Conservation (phyloP, 1,139 yeast genomes). For the Yamadazyma epiphylla region DNA sequence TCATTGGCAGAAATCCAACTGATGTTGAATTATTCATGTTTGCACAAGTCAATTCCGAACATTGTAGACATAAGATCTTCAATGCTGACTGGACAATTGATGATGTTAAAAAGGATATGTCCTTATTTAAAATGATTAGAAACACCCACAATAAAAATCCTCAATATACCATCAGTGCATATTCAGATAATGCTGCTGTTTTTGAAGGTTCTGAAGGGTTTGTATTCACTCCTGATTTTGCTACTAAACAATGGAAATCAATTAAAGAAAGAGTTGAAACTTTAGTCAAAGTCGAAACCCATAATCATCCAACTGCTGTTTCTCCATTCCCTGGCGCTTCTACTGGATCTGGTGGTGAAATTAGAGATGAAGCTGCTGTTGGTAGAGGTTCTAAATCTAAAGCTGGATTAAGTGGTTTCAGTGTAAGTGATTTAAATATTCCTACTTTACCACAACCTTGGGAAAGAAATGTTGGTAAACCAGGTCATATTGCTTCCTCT, state of each 20-base stretch:
- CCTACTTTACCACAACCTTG: slow-evolving; percentile 90
- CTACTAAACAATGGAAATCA: slow-evolving; percentile 69
- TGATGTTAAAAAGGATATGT: slow-evolving; percentile 64
- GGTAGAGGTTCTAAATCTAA: slow-evolving; percentile 97
- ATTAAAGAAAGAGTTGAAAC: slow-evolving; percentile 80
- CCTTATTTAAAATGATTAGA: slow-evolving; percentile 92
- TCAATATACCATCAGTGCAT: slow-evolving; percentile 85
- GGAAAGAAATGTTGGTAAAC: slow-evolving; percentile 87
- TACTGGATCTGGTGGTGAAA: slow-evolving; percentile 99
- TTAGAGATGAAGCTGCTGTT: slow-evolving; percentile 99
- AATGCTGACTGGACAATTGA: slow-evolving; percentile 99
- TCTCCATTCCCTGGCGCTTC: slow-evolving; percentile 99
- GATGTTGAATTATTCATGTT: slow-evolving; percentile 98
- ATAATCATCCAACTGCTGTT: slow-evolving; percentile 98
- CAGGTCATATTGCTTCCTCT: slow-evolving; percentile 88
- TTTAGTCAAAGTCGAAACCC: slow-evolving; percentile 94
- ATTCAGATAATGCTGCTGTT: slow-evolving; percentile 98
- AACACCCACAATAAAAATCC: slow-evolving; percentile 85
- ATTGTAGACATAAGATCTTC: slow-evolving; percentile 98
- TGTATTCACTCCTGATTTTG: slow-evolving; percentile 72
- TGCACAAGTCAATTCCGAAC: slow-evolving; percentile 99
- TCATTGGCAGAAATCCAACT: slow-evolving; percentile 87
- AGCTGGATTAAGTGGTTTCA: slow-evolving; percentile 92
- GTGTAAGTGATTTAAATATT: slow-evolving; percentile 86
- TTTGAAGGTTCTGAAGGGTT: slow-evolving; percentile 79